Conservation (phyloP, 345 rosid species). For the Gossypium bickii region DNA sequence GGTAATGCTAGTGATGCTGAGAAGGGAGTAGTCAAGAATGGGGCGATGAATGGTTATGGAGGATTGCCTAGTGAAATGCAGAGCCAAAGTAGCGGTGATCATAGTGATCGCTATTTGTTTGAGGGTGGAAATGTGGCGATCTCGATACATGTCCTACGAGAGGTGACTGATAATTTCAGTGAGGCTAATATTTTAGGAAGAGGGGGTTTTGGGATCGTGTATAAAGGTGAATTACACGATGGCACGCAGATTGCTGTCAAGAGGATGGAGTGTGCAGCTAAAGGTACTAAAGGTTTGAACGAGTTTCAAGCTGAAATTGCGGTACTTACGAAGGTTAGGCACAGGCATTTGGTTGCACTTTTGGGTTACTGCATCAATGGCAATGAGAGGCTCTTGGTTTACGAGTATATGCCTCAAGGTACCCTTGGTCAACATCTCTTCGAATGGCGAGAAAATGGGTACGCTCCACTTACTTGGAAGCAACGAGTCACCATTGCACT, state of each 20-base stretch:
- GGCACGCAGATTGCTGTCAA: conserved; percentile 83
- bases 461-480: conserved; percentile 65
- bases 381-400: conserved; percentile 65
- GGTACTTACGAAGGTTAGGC: conserved; percentile 80
- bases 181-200: conserved; percentile 64
- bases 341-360: conserved; percentile 81
- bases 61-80: conserved; percentile 41
- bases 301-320: conserved; percentile 91
- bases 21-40: conserved; percentile 38
- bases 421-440: conserved; percentile 72
- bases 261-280: conserved; percentile 62
- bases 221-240: conserved; percentile 73
- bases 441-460: conserved; percentile 46
- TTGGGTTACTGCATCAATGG: conserved; percentile 80
- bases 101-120: conserved; percentile 41
- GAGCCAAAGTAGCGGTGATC: conserved; percentile 58
- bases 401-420: conserved; percentile 87
- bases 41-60: conserved; percentile 27
- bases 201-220: conserved; percentile 90
- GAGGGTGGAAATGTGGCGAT: conserved; percentile 60
- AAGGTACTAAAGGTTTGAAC: conserved; percentile 65
- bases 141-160: conserved; percentile 60
- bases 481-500: conserved; percentile 73
- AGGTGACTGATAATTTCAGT: conserved; percentile 68
- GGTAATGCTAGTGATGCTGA: conserved; percentile 32